Evolutionary conservation across 129 eudicot genomes (phyloP).

Genomic region (Lactuca sativa): DNA sequence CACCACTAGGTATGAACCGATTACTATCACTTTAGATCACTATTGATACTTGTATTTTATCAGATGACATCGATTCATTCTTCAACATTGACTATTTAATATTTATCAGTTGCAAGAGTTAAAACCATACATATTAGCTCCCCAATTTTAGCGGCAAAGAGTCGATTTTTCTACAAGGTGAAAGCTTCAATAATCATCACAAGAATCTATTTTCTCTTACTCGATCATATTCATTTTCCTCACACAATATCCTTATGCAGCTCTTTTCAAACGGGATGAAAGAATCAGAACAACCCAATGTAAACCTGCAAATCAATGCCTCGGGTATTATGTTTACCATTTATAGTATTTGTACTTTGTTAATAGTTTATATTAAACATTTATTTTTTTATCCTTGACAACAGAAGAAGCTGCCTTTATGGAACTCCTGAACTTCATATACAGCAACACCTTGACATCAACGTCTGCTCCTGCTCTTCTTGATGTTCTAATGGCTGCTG

Average conservation of each 20-base stretch:
- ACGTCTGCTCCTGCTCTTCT: slow-evolving; percentile 56
- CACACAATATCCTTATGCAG: slow-evolving; percentile 33
- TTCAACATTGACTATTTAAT: slow-evolving; percentile 40
- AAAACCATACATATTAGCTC: slow-evolving; percentile 75
- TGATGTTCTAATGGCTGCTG: slow-evolving; percentile 89
- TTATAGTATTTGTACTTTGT: too few relatives aligned
- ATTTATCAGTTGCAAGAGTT: slow-evolving; percentile 39
- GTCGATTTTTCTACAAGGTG: slow-evolving; percentile 83
- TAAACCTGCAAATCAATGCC: slow-evolving; percentile 60
- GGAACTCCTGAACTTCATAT: slow-evolving; percentile 81
- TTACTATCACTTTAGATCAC: too few relatives aligned
- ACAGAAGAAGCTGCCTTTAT: slow-evolving; percentile 92
- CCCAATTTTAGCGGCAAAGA: slow-evolving; percentile 79
- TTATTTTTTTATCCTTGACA: slow-evolving; percentile 11
- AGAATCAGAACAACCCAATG: slow-evolving; percentile 62
- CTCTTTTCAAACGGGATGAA: slow-evolving; percentile 79
- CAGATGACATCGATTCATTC: slow-evolving; percentile 34
- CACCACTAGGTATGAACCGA: too few relatives aligned
- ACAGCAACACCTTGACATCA: slow-evolving; percentile 55
- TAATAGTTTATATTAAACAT: background rate
- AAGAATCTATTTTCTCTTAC: slow-evolving; percentile 8
- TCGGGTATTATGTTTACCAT: slow-evolving; percentile 58
- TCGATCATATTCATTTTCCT: too few relatives aligned
- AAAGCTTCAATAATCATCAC: slow-evolving; percentile 14
- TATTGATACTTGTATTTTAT: slow-evolving; percentile 20